These are phyloP conservation scores for Purpureocillium takamizusanense DNA, from an alignment of 2,329 filamentous ascomycete species.

Conservation along the genomic window DNA sequence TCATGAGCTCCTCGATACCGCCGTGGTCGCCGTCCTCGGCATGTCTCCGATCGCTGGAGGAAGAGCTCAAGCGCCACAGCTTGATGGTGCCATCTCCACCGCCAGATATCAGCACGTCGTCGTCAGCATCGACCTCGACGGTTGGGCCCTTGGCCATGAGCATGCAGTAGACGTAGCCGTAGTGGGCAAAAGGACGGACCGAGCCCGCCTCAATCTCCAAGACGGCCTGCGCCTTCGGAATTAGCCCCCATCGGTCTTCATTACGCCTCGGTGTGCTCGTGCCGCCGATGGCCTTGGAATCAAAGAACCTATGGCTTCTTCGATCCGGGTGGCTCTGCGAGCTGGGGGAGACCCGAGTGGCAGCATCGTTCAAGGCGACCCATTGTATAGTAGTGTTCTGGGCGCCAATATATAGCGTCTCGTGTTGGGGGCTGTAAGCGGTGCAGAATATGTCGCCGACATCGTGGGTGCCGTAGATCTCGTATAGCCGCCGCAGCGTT, in stretches of 20 bases:
- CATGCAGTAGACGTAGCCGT: conserved; percentile 96
- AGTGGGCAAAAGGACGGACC: conserved; percentile 84
- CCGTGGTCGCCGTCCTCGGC: conserved; percentile 37
- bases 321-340: conserved; percentile 64
- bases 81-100: conserved; percentile 93
- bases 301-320: conserved; percentile 83
- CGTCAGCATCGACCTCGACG: conserved; percentile 57
- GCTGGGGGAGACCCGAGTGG: conserved; percentile 48
- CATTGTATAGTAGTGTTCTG: conserved; percentile 96
- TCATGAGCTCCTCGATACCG: conserved; percentile 61
- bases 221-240: conserved; percentile 44
- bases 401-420: conserved; percentile 83
- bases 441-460: conserved; percentile 94
- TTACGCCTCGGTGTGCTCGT: conserved; percentile 65
- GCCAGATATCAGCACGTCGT: conserved; percentile 81
- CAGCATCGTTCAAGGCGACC: conserved; percentile 64
- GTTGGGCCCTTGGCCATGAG: conserved; percentile 65
- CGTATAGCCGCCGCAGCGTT: conserved; percentile 69
- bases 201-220: conserved; percentile 76
- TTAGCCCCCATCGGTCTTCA: conserved; percentile 46
- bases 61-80: conserved; percentile 62
- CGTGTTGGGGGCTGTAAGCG: conserved; percentile 70
- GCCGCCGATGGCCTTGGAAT: conserved; percentile 79
- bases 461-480: conserved; percentile 88
- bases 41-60: conserved; percentile 9